Conservation (phyloP, 176 grass and related monocot genomes). For the Thinopyrum elongatum region DNA sequence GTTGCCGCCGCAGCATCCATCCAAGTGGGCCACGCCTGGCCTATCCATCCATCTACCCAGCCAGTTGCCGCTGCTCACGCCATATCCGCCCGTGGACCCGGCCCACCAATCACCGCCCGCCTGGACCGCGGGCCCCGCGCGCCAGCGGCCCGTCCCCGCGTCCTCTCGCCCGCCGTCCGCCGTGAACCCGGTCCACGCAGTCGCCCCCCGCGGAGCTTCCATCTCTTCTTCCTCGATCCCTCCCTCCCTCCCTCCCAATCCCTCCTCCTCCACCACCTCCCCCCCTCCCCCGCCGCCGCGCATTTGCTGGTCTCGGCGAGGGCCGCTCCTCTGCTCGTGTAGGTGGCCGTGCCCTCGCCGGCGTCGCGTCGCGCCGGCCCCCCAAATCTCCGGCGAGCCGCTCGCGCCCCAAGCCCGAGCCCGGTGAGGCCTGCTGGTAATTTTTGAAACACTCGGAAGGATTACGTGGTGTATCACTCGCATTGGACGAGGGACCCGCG, state of each 20-base stretch:
- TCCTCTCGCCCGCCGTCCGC: neutral
- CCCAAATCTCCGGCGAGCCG: neutral
- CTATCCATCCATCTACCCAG: conserved; percentile 20
- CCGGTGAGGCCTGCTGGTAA: neutral
- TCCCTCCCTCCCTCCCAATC: neutral
- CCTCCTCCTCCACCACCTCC: neutral
- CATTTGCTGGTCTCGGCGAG: neutral
- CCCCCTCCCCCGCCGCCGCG: neutral
- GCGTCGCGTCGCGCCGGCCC: neutral
- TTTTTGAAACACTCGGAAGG: neutral
- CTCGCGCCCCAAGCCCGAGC: neutral
- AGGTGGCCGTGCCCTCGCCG: neutral
- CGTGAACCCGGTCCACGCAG: conserved; percentile 27
- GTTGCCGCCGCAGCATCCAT: conserved; percentile 10
- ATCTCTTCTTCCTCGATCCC: conserved; percentile 29
- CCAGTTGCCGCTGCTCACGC: conserved; percentile 9
- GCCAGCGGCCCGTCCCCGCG: neutral
- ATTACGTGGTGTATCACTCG: neutral
- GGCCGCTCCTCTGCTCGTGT: neutral
- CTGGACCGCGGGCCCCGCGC: neutral
- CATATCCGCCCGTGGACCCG: neutral
- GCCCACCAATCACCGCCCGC: neutral
- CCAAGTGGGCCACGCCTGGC: conserved; percentile 31
- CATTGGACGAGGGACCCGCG: neutral
- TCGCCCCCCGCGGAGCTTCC: neutral